Evolutionary conservation across 208 protist species (phyloP).

Genomic region (Leishmania guyanensis): DNA sequence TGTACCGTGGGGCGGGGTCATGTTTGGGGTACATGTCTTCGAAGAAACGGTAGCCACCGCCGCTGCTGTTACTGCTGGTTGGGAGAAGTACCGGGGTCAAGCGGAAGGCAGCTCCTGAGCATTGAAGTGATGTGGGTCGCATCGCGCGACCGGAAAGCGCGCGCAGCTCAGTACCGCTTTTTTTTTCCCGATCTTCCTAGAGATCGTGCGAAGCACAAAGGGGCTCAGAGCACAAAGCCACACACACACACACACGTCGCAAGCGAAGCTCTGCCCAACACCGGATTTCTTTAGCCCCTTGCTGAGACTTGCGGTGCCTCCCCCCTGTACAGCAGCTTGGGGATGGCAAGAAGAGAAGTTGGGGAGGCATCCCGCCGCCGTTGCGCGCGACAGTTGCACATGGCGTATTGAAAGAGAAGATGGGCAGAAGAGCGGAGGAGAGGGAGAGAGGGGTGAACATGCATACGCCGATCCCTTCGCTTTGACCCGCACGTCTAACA

Average conservation of each 20-base stretch:
- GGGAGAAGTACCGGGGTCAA: slow-evolving; percentile 8
- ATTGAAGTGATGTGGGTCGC: not conserved
- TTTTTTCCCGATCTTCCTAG: not conserved
- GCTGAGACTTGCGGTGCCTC: not conserved
- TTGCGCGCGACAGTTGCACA: not conserved
- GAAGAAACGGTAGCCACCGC: slow-evolving; percentile 80
- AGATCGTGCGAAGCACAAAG: not conserved
- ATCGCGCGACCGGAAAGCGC: not conserved
- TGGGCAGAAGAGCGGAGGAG: not conserved
- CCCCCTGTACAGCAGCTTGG: not conserved
- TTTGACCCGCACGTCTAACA: not conserved
- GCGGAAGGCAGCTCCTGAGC: slow-evolving; percentile 5
- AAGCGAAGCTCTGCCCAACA: not conserved
- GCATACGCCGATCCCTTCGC: not conserved
- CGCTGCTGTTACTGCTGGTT: slow-evolving; percentile 9
- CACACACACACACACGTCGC: not conserved
- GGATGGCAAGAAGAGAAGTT: not conserved
- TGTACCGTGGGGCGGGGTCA: slow-evolving; percentile 71
- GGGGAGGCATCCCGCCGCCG: not conserved
- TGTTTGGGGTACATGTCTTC: slow-evolving; percentile 90
- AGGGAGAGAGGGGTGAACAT: not conserved
- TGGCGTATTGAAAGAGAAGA: not conserved
- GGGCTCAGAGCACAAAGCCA: not conserved
- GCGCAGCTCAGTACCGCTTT: not conserved
- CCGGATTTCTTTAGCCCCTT: not conserved